These are phyloP conservation scores for Papiliotrema flavescens DNA, from an alignment of 1,284 basidiomycete species.

Conservation along the genomic window DNA sequence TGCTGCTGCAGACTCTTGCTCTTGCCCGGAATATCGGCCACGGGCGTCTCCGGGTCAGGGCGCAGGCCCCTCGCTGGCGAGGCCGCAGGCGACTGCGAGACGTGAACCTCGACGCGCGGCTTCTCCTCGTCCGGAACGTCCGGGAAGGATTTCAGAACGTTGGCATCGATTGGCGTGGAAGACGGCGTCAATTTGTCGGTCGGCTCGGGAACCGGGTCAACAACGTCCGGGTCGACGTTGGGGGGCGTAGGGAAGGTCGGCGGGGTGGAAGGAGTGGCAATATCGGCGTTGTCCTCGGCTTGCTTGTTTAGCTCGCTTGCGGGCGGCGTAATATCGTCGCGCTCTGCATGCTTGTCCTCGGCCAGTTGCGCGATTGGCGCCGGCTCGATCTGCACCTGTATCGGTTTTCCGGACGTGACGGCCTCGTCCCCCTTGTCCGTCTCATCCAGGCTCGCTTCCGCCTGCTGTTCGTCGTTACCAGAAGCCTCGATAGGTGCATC, in stretches of 20 bases:
- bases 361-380: slow-evolving; percentile 29
- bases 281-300: not conserved
- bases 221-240: slow-evolving; percentile 18
- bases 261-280: not conserved
- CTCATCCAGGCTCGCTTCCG: not conserved
- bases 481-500: slow-evolving; percentile 6
- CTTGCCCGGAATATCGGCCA: slow-evolving; percentile 2
- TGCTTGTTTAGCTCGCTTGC: slow-evolving; percentile 4
- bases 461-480: not conserved
- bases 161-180: slow-evolving; percentile 25
- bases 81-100: slow-evolving; percentile 22
- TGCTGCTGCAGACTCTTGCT: not conserved
- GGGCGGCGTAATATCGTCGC: slow-evolving; percentile 5
- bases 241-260: slow-evolving; percentile 25
- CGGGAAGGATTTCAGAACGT: slow-evolving; percentile 33
- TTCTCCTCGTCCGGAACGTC: slow-evolving; percentile 43
- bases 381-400: slow-evolving; percentile 41
- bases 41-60: slow-evolving; percentile 4
- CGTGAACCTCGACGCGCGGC: slow-evolving; percentile 41
- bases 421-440: slow-evolving; percentile 1
- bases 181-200: not conserved
- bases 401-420: slow-evolving; percentile 8
- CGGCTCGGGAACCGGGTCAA: slow-evolving; percentile 10
- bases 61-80: slow-evolving; percentile 11
- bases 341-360: not conserved